Base-by-base conservation (phyloP, 345 rosid species). In the Carallia brachiata region DNA sequence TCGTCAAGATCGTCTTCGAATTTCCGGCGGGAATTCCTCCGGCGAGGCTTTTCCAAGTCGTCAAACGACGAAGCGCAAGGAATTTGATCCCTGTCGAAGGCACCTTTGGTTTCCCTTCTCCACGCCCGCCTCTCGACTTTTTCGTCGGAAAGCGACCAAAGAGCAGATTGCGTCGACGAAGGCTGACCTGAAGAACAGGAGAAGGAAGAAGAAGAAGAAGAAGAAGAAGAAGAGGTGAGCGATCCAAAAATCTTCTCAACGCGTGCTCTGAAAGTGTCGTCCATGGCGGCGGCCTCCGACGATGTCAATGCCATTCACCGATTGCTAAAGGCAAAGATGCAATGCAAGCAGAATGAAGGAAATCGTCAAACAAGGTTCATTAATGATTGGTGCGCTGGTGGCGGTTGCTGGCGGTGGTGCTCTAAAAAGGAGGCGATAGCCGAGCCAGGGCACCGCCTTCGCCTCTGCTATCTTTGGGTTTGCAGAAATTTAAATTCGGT, bases 171-270 rank as follows among this genome's bases (percentile, higher is more conserved):
- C 16, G 37, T 78, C 67, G 77, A 73, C 12, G 85, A 32, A 7
- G 80, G 48, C 9, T 70, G 82, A 12, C 50, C 50, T 12, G 50
- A 3, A 44, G 48, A 40, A 40, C 13, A 9, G 0, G 47, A 10
- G 2, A 15, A 10, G 2, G 47, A 9, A 2, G 47, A 9, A 2
- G 48, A 10, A 0, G 48, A 44, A 3, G 13, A 40, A 0, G 47
- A 40, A 2, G 44, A 39, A 2, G 47, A 12, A 65, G 9, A 2
- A 31, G 82, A 67, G 10, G 80, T 78, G 27, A 90, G 86, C 3
- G 93, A 85, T 39, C 90, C 92, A 74, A 88, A 90, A 56, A 79
- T 77, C 67, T 70, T 83, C 15, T 73, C 80, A 3, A 88, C 96
- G 36, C 89, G 90, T 17, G 40, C 77, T 56, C 68, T 85, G 74